Base-by-base conservation (phyloP, 202 grass and related monocot species). In the Tripidium arundinaceum region DNA sequence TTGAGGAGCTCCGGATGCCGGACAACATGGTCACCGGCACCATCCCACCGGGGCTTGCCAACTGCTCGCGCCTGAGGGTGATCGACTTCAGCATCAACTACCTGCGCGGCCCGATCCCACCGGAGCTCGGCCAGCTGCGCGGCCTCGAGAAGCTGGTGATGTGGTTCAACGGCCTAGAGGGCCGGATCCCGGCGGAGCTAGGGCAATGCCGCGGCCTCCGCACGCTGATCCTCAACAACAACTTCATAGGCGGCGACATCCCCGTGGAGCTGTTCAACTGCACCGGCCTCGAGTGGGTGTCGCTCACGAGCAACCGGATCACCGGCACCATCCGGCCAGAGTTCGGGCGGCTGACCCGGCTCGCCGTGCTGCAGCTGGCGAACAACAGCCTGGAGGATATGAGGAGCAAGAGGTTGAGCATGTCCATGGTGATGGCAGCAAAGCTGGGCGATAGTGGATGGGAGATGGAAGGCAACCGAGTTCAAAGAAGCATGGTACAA, bases 51-150 rank as follows among this genome's bases (percentile, higher is more conserved):
- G 86, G 86, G 2, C 37, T 97, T 37, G 74, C 86, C 16, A 91
- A 88, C 27, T 97, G 94, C 76, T 84, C 88, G 15, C 65, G 74
- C 14, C 85, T 97, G 13, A 79, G 49, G 62, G 91, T 91, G 26
- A 74, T 97, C 46, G 94, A 97, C 41, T 70, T 97, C 68, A 97
- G 94, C 84, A 91, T 97, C 79, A 97, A 97, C 65, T 97, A 93
- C 57, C 86, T 97, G 0, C 67, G 77, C 21, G 94, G 94, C 19
- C 59, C 77, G 34, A 93, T 97, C 76, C 94, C 94, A 63, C 83
- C 77, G 75, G 89, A 97, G 86, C 46, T 97, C 16, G 91, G 94
- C 52, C 54, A 38, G 52, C 94, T 97, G 5, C 75, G 45, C n/a
- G 71, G 19, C 5, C 72, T 97, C 6, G 91, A 97, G 76, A 83